These are phyloP conservation scores for Astraeus odoratus DNA, from an alignment of 768 basidiomycete species.

Conservation along the genomic window DNA sequence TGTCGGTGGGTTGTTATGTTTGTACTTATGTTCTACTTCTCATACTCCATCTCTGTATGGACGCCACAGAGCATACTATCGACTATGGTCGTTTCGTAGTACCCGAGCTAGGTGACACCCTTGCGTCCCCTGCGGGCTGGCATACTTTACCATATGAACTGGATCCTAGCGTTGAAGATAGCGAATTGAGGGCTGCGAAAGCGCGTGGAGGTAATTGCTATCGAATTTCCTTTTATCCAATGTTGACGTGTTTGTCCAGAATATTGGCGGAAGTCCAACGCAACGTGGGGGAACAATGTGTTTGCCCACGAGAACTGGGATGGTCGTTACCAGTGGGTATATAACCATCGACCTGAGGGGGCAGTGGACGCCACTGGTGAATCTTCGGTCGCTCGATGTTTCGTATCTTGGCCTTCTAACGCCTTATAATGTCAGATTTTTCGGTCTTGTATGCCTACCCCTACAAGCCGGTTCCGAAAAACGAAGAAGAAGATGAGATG, in stretches of 20 bases:
- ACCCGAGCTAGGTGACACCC: constrained; percentile 64
- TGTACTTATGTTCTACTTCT: background rate
- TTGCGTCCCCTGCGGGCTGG: constrained; percentile 90
- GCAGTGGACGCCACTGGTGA: background rate
- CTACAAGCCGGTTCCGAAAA: constrained; percentile 63
- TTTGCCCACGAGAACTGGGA: constrained; percentile 95
- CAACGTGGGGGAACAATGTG: constrained; percentile 86
- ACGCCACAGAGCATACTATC: constrained; percentile 6
- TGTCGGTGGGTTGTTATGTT: constrained; percentile 2
- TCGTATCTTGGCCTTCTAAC: background rate
- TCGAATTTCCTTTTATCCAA: background rate
- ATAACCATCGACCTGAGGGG: constrained; percentile 77
- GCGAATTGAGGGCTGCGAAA: constrained; percentile 12
- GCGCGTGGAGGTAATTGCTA: constrained; percentile 6
- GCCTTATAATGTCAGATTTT: background rate
- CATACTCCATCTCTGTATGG: background rate
- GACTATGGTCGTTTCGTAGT: constrained; percentile 28
- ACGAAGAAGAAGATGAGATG: constrained; percentile 44
- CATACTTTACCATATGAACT: constrained; percentile 69
- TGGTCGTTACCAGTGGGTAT: constrained; percentile 54
- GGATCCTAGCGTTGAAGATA: constrained; percentile 44
- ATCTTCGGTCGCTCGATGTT: background rate
- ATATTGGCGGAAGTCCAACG: constrained; percentile 61
- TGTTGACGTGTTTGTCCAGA: constrained; percentile 18
- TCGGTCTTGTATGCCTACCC: constrained; percentile 53